phyloP scores from a whole-genome alignment of 148 eudicot genomes.

The Rhododendron vialii region DNA sequence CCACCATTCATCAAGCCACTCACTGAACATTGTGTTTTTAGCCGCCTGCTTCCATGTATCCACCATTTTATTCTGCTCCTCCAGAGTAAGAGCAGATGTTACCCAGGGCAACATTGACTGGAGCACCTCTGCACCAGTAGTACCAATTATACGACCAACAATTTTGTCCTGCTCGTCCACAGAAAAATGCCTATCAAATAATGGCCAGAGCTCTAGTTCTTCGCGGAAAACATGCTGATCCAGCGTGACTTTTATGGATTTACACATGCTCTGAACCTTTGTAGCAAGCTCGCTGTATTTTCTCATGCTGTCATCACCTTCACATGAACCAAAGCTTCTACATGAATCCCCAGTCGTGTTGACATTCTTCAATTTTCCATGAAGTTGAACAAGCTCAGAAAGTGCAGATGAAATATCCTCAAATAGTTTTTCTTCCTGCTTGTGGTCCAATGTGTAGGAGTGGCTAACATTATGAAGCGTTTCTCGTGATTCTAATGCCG shows the following conservation, averaged over 20 bases:
- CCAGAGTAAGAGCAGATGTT: conserved; percentile 92
- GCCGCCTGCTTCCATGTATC: conserved; percentile 97
- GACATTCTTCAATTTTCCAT: conserved; percentile 34
- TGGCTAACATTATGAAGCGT: conserved; percentile 96
- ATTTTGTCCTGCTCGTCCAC: conserved; percentile 94
- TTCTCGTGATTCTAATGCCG: conserved; percentile 91
- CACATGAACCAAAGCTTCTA: conserved; percentile 25
- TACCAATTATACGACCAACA: conserved; percentile 95
- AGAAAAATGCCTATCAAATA: conserved; percentile 84
- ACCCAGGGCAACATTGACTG: conserved; percentile 99
- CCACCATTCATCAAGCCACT: conserved; percentile 99
- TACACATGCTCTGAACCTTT: conserved; percentile 94
- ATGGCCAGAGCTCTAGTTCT: conserved; percentile 97
- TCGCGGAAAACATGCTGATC: conserved; percentile 93
- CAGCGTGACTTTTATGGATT: conserved; percentile 83
- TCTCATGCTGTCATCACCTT: conserved; percentile 34
- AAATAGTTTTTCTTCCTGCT: conserved; percentile 90
- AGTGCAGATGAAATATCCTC: conserved; percentile 82
- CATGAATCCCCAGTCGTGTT: conserved; percentile 22
- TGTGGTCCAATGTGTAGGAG: conserved; percentile 97
- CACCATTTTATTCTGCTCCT: conserved; percentile 97
- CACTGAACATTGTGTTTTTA: conserved; percentile 95
- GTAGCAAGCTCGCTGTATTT: conserved; percentile 77
- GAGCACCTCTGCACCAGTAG: conserved; percentile 97
- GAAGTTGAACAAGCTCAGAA: conserved; percentile 62